These are phyloP conservation scores for Nitzschia sp. DNA, from an alignment of 108 stramenopile genomes.

Conservation along the genomic window DNA sequence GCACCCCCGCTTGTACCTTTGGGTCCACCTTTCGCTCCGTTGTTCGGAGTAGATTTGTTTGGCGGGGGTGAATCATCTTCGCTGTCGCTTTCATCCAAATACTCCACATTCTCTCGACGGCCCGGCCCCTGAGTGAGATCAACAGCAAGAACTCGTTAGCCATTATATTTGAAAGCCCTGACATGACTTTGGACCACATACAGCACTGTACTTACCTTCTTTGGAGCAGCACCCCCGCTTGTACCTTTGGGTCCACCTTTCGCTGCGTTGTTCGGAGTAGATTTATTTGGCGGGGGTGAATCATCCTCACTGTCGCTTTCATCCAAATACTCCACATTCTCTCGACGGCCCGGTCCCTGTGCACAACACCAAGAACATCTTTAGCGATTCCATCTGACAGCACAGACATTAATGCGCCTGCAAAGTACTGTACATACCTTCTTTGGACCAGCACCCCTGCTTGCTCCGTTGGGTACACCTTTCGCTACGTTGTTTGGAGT, in stretches of 20 bases:
- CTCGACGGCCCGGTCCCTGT: conserved; percentile 1
- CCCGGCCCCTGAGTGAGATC: not conserved
- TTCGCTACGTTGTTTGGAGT: not conserved
- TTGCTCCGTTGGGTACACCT: not conserved
- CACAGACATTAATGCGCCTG: too few species aligned
- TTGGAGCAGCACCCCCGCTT: not conserved
- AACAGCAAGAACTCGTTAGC: too few species aligned
- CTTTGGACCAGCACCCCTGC: not conserved
- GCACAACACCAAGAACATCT: too few species aligned
- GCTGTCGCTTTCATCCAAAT: conserved; percentile 14
- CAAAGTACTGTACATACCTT: not conserved
- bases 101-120: conserved; percentile 8
- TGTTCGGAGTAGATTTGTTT: too few species aligned
- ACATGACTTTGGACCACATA: too few species aligned
- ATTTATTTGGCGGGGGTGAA: too few species aligned
- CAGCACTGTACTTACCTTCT: not conserved
- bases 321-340: not conserved
- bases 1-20: too few species aligned
- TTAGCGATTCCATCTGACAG: too few species aligned
- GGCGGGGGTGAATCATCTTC: conserved; percentile 21
- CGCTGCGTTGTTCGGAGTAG: too few species aligned
- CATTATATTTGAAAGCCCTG: too few species aligned
- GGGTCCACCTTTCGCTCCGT: too few species aligned
- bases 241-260: too few species aligned
- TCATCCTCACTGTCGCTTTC: conserved; percentile 20